These are phyloP conservation scores for Sugiyamaella floridensis DNA, from an alignment of 805 yeast genomes.

Conservation along the genomic window DNA sequence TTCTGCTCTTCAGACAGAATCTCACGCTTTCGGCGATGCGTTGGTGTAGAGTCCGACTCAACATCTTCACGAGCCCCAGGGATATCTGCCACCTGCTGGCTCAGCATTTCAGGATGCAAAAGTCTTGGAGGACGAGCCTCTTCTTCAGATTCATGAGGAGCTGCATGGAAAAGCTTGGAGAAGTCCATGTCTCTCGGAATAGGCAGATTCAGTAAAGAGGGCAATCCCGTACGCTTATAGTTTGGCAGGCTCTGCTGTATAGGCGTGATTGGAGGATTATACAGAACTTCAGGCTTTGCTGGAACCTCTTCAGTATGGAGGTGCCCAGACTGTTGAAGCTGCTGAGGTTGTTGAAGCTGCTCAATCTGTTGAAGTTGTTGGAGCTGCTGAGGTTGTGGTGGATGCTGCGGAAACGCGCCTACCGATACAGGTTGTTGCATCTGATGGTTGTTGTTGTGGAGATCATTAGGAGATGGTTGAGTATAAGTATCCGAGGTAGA, in stretches of 20 bases:
- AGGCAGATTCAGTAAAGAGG: neutral
- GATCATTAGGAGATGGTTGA: neutral
- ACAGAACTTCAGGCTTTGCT: neutral
- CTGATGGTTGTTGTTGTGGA: neutral
- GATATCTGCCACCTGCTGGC: neutral
- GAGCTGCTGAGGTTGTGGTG: neutral
- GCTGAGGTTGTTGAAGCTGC: slow-evolving; percentile 11
- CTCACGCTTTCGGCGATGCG: slow-evolving; percentile 13
- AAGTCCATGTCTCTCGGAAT: neutral
- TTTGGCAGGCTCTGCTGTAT: too few species aligned
- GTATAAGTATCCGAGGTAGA: neutral
- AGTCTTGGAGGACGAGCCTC: neutral
- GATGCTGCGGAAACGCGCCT: neutral
- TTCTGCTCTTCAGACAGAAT: slow-evolving; percentile 31
- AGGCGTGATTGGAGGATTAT: too few species aligned
- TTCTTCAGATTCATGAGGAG: neutral
- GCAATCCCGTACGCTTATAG: neutral
- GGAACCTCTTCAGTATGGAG: slow-evolving; percentile 6
- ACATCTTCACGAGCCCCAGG: neutral
- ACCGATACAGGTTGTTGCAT: neutral
- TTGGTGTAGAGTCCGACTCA: neutral
- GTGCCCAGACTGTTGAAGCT: slow-evolving; percentile 4
- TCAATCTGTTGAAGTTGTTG: slow-evolving; percentile 2
- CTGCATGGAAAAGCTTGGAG: neutral
- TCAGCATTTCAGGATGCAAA: neutral